A percentile compares a stretch with the other conserved stretches of the same genome.
These are phyloP conservation scores for Colletotrichum tamarilloi DNA, from an alignment of 2,329 filamentous ascomycete species.

Conservation along the genomic window DNA sequence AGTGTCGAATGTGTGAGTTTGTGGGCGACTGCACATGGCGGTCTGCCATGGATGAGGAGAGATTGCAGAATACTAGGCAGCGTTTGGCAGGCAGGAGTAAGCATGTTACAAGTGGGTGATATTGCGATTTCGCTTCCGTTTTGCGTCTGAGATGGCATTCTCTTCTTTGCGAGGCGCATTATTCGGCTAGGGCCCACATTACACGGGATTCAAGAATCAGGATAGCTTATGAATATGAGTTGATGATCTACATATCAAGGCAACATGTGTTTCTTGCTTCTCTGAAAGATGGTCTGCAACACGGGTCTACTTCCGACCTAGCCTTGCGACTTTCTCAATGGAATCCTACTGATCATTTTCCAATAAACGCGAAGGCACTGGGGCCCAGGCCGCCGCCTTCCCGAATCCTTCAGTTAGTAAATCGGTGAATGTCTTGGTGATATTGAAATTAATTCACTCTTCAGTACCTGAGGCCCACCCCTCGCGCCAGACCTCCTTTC, in stretches of 20 bases:
- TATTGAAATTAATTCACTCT: too few species aligned
- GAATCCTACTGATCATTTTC: too few species aligned
- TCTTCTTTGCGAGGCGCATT: neutral
- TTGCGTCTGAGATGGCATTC: neutral
- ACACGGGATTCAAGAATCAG: neutral
- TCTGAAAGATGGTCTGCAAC: too few species aligned
- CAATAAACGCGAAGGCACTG: too few species aligned
- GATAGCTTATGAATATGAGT: neutral
- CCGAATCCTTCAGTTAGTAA: too few species aligned
- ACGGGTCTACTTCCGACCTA: too few species aligned
- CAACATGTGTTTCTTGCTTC: neutral
- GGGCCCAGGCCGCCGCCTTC: too few species aligned
- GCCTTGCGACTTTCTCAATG: too few species aligned
- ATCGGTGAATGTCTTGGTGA: too few species aligned
- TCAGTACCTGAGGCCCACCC: neutral
- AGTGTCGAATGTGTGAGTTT: slow-evolving; percentile 89
- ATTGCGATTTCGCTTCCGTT: accelerated
- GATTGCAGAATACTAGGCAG: slow-evolving; percentile 31
- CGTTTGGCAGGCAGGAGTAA: slow-evolving; percentile 19
- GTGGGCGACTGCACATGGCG: slow-evolving; percentile 83
- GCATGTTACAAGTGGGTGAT: neutral
- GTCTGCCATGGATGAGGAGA: slow-evolving; percentile 72
- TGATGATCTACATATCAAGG: neutral
- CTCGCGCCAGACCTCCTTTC: neutral
- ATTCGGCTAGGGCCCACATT: neutral